Conservation (phyloP, 331 rosid species). For the Malus hybrid region DNA sequence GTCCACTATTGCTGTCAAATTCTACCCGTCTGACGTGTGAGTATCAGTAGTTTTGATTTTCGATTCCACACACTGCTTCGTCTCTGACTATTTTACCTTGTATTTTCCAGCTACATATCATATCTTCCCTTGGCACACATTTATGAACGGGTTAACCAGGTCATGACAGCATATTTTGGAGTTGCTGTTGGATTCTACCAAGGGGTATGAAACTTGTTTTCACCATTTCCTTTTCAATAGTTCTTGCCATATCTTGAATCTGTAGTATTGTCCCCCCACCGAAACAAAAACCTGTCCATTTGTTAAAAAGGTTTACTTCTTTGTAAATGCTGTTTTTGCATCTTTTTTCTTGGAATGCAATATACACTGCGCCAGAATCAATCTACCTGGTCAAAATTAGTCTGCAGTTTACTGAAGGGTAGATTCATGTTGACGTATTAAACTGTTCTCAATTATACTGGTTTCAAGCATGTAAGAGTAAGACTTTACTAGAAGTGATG, state of each 20-base stretch:
- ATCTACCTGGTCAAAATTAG: background rate
- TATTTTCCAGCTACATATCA: slow-evolving; percentile 69
- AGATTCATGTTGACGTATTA: background rate
- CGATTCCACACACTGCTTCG: background rate
- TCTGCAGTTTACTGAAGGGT: background rate
- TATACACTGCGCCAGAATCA: background rate
- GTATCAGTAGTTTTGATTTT: slow-evolving; percentile 25
- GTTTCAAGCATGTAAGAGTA: background rate
- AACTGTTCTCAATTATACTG: background rate
- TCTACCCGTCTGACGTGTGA: slow-evolving; percentile 78
- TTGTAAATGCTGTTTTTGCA: background rate
- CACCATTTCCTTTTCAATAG: background rate
- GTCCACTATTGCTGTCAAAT: slow-evolving; percentile 35
- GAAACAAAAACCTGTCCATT: background rate
- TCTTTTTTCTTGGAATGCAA: background rate
- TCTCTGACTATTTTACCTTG: slow-evolving; percentile 3
- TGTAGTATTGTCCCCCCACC: background rate
- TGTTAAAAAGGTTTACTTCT: background rate
- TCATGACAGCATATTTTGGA: slow-evolving; percentile 53
- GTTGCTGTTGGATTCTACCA: slow-evolving; percentile 96
- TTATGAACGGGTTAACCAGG: slow-evolving; percentile 87
- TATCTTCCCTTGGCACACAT: slow-evolving; percentile 99
- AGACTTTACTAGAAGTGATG: background rate
- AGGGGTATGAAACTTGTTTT: slow-evolving; percentile 56
- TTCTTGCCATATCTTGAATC: background rate